Percentiles rank a stretch among this genome's conserved stretches.
These are phyloP conservation scores for Elongisporangium anandrum DNA, from an alignment of 352 stramenopile genomes.

Conservation along the genomic window DNA sequence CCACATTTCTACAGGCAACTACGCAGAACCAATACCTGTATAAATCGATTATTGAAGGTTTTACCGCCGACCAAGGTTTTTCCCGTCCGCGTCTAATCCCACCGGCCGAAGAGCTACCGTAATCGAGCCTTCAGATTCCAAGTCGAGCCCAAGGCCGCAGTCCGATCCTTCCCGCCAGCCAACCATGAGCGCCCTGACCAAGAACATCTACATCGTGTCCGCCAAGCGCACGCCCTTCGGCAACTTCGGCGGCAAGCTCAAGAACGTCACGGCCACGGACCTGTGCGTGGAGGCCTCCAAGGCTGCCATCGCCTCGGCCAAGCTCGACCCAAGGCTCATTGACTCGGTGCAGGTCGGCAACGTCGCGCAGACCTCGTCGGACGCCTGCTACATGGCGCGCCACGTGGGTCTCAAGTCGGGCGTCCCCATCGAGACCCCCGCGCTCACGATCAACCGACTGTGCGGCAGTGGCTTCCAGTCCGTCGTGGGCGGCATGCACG, in stretches of 20 bases:
- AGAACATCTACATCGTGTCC: slow-evolving; percentile 94
- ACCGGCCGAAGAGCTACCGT: not conserved
- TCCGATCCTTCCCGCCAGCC: not conserved
- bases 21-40: not conserved
- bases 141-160: slow-evolving; percentile 6
- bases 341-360: slow-evolving; percentile 96
- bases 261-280: slow-evolving; percentile 90
- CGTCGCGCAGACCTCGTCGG: slow-evolving; percentile 92
- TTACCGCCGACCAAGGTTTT: slow-evolving; percentile 3
- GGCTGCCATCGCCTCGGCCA: slow-evolving; percentile 68
- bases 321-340: slow-evolving; percentile 86
- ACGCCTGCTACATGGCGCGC: slow-evolving; percentile 93
- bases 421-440: slow-evolving; percentile 86
- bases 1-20: no score
- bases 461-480: slow-evolving; percentile 98
- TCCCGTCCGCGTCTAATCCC: not conserved
- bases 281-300: slow-evolving; percentile 85
- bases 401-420: slow-evolving; percentile 93
- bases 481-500: slow-evolving; percentile 89
- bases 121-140: slow-evolving; percentile 19
- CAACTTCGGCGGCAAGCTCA: slow-evolving; percentile 93
- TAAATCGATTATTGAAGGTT: slow-evolving; percentile 1
- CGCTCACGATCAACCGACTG: slow-evolving; percentile 96
- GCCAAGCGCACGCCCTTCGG: slow-evolving; percentile 96
- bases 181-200: slow-evolving; percentile 38